phyloP scores from a whole-genome alignment of 2,329 filamentous ascomycete species.

The Cercospora sesami region DNA sequence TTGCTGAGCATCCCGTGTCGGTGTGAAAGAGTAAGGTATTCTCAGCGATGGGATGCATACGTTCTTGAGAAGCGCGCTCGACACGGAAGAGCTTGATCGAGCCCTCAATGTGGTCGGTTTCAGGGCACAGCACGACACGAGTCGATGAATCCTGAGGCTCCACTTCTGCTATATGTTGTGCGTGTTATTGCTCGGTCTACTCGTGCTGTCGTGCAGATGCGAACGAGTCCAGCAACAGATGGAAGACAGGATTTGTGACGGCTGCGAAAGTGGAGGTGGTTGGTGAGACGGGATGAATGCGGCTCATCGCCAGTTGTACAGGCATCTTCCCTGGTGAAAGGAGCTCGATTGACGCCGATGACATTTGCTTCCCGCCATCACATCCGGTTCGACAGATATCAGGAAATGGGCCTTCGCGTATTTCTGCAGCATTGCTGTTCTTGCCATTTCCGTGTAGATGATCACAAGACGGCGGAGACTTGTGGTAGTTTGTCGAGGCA shows the following conservation, averaged over 20 bases:
- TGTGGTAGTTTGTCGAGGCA: neutral
- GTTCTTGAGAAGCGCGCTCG: neutral
- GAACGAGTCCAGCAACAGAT: neutral
- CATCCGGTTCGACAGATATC: neutral
- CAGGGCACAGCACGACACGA: neutral
- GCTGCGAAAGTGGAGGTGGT: neutral
- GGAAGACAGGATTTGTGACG: neutral
- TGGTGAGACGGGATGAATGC: neutral
- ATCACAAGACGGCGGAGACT: no score
- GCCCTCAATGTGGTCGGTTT: neutral
- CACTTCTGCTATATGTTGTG: neutral
- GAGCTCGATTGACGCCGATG: constrained; percentile 1
- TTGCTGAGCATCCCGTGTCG: neutral
- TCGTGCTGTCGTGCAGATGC: neutral
- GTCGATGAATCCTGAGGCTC: neutral
- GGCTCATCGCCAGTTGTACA: neutral
- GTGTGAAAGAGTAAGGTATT: neutral
- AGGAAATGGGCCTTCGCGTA: neutral
- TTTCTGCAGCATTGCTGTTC: neutral
- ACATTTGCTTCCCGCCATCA: neutral
- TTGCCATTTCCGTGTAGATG: no score
- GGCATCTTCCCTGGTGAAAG: constrained; percentile 2
- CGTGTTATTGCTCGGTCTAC: neutral
- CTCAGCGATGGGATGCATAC: neutral
- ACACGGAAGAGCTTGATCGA: neutral